Percentiles rank a stretch among this genome's conserved stretches.
These are phyloP conservation scores for Colletotrichum higginsianum DNA, from an alignment of 2,329 filamentous ascomycete genomes.

Conservation along the genomic window DNA sequence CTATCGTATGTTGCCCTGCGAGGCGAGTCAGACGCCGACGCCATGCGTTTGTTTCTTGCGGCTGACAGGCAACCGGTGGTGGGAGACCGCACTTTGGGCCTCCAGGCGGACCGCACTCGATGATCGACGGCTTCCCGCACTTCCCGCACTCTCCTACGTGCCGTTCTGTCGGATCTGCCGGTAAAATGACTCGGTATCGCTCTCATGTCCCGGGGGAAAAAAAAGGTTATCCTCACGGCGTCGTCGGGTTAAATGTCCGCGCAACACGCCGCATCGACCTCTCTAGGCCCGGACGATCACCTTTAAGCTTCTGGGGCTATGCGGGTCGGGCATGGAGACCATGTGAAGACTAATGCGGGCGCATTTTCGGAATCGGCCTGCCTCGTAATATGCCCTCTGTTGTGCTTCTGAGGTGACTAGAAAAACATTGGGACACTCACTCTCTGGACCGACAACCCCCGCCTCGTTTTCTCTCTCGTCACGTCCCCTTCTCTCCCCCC, in stretches of 20 bases:
- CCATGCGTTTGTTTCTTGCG: background rate
- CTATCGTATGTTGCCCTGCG: background rate
- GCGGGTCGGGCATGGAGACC: constrained; percentile 3
- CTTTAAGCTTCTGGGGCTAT: constrained; percentile 20
- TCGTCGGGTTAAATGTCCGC: background rate
- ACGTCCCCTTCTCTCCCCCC: background rate
- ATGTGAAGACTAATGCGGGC: constrained; percentile 8
- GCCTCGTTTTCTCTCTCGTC: constrained; percentile 12
- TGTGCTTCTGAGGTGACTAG: too few species aligned
- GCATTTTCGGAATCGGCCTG: constrained; percentile 5
- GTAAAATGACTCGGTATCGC: background rate
- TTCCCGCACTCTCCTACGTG: background rate
- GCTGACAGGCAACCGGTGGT: background rate
- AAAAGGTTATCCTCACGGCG: background rate
- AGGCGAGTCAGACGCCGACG: background rate
- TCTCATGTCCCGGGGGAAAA: background rate
- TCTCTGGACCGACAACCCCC: constrained; percentile 12
- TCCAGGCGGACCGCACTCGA: constrained; percentile 14
- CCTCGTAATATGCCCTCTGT: background rate
- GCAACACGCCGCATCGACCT: background rate
- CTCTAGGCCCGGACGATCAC: background rate
- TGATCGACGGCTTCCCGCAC: constrained; percentile 33
- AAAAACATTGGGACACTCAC: background rate
- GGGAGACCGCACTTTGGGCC: background rate
- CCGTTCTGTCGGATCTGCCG: constrained; percentile 21